These are phyloP conservation scores for Monosporascus sp. DNA, from an alignment of 2,329 filamentous ascomycete species.

Conservation along the genomic window DNA sequence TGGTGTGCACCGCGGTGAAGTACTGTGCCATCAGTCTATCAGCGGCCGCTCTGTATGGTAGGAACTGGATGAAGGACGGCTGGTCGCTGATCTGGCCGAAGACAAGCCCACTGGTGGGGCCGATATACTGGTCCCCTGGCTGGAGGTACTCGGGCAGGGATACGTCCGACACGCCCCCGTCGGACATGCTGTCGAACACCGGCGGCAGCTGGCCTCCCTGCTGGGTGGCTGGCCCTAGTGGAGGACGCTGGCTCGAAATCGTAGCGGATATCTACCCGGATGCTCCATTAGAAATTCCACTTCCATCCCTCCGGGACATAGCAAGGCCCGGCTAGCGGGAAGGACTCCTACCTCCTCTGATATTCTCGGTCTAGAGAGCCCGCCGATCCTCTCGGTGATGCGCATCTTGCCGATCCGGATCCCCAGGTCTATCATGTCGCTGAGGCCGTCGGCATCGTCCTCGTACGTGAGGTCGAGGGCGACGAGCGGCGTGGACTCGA, in stretches of 20 bases:
- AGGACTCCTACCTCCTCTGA: conserved; percentile 56
- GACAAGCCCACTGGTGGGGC: conserved; percentile 62
- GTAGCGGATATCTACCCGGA: conserved; percentile 28
- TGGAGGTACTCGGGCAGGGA: conserved; percentile 50
- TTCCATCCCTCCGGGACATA: background rate
- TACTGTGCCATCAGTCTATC: conserved; percentile 63
- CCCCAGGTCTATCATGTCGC: conserved; percentile 67
- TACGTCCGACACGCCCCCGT: conserved; percentile 17
- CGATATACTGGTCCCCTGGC: conserved; percentile 61
- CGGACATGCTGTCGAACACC: conserved; percentile 17
- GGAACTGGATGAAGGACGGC: conserved; percentile 50
- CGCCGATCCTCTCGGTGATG: conserved; percentile 69
- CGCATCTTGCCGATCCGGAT: conserved; percentile 66
- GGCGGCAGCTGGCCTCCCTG: conserved; percentile 14
- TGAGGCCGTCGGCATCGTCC: conserved; percentile 47
- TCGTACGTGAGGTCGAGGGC: conserved; percentile 64
- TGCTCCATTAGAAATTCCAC: conserved; percentile 3
- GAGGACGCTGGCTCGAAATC: conserved; percentile 19
- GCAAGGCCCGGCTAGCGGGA: conserved; percentile 1
- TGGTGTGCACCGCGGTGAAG: conserved; percentile 60
- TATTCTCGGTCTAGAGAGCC: conserved; percentile 64
- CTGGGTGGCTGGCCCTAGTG: conserved; percentile 11
- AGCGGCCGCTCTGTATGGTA: conserved; percentile 53
- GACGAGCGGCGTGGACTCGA: conserved; percentile 59
- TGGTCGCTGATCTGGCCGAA: conserved; percentile 49